phyloP scores from a whole-genome alignment of 2,329 filamentous ascomycete species.

The Epichloe amarillans region DNA sequence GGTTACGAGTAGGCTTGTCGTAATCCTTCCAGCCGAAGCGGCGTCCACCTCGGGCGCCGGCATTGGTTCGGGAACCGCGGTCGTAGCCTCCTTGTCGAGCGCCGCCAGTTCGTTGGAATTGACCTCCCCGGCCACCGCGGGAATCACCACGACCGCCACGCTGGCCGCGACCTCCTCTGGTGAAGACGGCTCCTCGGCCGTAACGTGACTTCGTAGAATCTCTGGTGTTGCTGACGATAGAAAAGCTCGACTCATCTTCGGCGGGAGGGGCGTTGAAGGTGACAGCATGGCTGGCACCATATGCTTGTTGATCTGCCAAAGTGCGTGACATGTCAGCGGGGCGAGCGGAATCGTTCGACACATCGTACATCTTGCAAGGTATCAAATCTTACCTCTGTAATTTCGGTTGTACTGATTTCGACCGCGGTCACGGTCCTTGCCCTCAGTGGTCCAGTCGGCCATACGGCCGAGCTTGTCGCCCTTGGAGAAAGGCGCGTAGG shows the following conservation, averaged over 20 bases:
- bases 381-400: conserved; percentile 58
- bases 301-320: conserved; percentile 77
- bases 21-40: conserved; percentile 98
- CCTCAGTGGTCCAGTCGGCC: conserved; percentile 93
- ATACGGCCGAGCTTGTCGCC: conserved; percentile 97
- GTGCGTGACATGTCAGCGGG: background rate
- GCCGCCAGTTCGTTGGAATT: conserved; percentile 60
- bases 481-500: conserved; percentile 96
- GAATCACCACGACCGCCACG: conserved; percentile 50
- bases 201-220: conserved; percentile 78
- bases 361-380: no score
- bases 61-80: conserved; percentile 54
- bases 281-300: conserved; percentile 76
- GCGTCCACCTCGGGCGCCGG: conserved; percentile 59
- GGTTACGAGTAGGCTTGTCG: conserved; percentile 93
- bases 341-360: background rate
- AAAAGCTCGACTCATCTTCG: conserved; percentile 96
- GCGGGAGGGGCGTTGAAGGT: conserved; percentile 82
- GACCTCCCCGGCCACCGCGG: conserved; percentile 44
- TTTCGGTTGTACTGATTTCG: conserved; percentile 84
- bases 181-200: conserved; percentile 79
- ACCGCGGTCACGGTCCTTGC: conserved; percentile 69
- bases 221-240: conserved; percentile 89
- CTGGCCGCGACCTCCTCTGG: conserved; percentile 65
- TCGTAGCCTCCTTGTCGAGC: conserved; percentile 61